Percentiles rank a stretch among this genome's conserved stretches.
Conservation (phyloP, 2,329 filamentous ascomycete species). For the Anthostomella pinea region DNA sequence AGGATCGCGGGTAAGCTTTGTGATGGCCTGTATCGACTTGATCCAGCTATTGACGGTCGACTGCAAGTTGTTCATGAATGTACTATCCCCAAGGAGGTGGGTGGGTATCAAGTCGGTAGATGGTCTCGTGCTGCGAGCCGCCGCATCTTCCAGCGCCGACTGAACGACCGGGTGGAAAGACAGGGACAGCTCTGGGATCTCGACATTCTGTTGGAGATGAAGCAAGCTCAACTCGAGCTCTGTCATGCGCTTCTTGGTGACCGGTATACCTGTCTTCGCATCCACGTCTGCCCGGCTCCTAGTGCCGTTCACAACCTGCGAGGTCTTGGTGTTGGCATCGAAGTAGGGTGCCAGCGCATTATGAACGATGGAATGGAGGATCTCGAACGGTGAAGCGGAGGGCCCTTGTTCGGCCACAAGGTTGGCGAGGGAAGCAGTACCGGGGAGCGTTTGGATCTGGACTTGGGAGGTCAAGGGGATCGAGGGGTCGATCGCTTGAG, state of each 20-base stretch:
- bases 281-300: constrained; percentile 81
- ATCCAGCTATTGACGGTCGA: constrained; percentile 97
- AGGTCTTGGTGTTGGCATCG: constrained; percentile 87
- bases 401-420: constrained; percentile 67
- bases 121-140: constrained; percentile 62
- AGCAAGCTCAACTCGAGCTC: constrained; percentile 88
- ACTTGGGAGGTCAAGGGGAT: constrained; percentile 84
- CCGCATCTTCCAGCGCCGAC: constrained; percentile 75
- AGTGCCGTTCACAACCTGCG: constrained; percentile 62
- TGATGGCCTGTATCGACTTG: constrained; percentile 95
- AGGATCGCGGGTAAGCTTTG: constrained; percentile 86
- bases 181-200: constrained; percentile 89
- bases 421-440: constrained; percentile 68
- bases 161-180: constrained; percentile 88
- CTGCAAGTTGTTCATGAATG: constrained; percentile 90
- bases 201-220: constrained; percentile 95
- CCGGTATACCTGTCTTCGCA: constrained; percentile 88
- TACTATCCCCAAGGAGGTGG: constrained; percentile 78
- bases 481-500: constrained; percentile 79
- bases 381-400: constrained; percentile 81
- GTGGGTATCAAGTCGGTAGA: constrained; percentile 75
- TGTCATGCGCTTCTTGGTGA: constrained; percentile 95
- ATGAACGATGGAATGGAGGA: constrained; percentile 87
- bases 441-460: constrained; percentile 88
- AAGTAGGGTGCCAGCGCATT: constrained; percentile 93